Base-by-base conservation (phyloP, 2,329 filamentous ascomycete genomes). In the Colletotrichum sp. region DNA sequence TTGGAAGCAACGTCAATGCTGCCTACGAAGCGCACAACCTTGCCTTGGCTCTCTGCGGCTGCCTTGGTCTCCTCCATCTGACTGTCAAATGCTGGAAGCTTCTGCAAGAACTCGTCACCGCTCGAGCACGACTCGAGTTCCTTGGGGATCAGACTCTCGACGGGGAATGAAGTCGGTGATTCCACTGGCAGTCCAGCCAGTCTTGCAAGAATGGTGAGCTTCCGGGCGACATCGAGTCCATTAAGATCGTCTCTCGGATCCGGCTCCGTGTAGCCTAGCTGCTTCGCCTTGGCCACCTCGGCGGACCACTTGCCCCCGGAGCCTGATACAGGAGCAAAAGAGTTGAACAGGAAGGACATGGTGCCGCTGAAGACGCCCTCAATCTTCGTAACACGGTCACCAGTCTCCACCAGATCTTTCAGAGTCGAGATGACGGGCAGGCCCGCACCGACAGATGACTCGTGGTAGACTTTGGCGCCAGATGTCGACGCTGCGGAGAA, bases 341-440 rank as follows among this genome's bases (percentile, higher is more conserved):
- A 96, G 89, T 99, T 99, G 92, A 99, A 99, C 55, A 99, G 90
- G 90, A 98, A 99, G 52, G 95, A 98, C 92, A 99, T 96, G 71
- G 97, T 99, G 78, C 97, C 97, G 77, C 95, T 98, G 87, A 99
- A 99, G 68, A 99, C 96, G 79, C 97, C 97, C 87, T 99, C 96
- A 80, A 99, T 98, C 87, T 94, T 96, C 71, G 92, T 95, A 7
- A 99, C 94, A 83, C 95, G 90, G 83, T 99, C 97, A 57, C 97
- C 97, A 2, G 97, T 99, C 78, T 96, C 94, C 28, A 98, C 92
- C n/a, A 99, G 90, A 81, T 99, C 97, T 82, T 96, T 96, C 78
- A 99, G 88, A 1, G 97, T 98, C 55, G 95, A 98, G 80, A 99
- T 94, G 76, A 99, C 94, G 7, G 97, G 97, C 66, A 99, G 90